Base-by-base conservation (phyloP, 441 rosid genomes). In the Populus hybrid region DNA sequence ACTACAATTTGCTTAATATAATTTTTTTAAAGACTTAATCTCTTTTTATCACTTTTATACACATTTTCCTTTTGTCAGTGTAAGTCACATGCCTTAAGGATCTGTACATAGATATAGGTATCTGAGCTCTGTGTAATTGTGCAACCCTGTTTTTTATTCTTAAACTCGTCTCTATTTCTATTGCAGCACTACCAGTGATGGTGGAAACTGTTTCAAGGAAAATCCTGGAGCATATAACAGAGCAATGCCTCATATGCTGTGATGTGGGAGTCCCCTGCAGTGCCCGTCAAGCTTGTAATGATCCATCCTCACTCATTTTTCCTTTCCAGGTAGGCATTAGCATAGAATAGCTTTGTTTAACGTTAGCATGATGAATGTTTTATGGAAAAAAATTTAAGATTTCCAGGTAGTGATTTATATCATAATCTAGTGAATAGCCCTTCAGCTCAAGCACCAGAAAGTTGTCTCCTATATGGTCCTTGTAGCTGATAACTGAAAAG, bases 231-330 rank as follows among this genome's bases (percentile, higher is more conserved):
- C 99, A 96, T 85, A 93, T 96, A 68, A 83, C 90, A 69, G 98
- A 92, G 70, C 96, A 89, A 74, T 96, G 98, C 83, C 96, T 94
- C 45, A 71, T 96, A 70, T 96, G 99, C 85, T 96, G 98, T 82
- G 99, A 96, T 76, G 93, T 91, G n/a, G 98, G 99, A 84, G 78
- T 91, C 67, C 95, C 98, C 35, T 96, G 99, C 85, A 76, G 87
- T 72, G 97, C 95, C 42, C 91, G 93, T 73, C 98, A 89, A 83
- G 93, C 96, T 85, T 96, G 99, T 81, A 74, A 83, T 53, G 97
- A 94, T 78, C 95, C 98, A 77, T 91, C 99, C 40, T 91, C 97
- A 74, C 92, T 96, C 82, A 96, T 96, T 79, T 96, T 93, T 76
- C 91, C 95, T 76, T 96, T 96, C 86, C 98, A 94, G 97, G 99